Percentiles rank a stretch among this genome's conserved stretches.
These are phyloP conservation scores for Lecanicillium sp. DNA, from an alignment of 2,329 filamentous ascomycete species.

Conservation along the genomic window DNA sequence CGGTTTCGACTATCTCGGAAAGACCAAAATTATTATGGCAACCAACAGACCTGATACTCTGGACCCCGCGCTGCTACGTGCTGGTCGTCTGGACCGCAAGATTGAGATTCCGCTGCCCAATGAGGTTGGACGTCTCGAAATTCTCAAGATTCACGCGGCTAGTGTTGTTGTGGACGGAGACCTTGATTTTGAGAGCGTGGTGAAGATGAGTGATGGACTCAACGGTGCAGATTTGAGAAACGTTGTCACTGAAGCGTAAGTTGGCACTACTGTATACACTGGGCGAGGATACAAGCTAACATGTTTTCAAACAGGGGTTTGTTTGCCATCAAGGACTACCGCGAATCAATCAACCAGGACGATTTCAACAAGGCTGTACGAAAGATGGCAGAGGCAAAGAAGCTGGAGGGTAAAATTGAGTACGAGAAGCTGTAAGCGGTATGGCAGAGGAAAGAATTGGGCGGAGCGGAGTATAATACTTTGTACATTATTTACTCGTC, in stretches of 20 bases:
- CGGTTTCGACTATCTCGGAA: slow-evolving; percentile 97
- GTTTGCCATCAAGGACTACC: slow-evolving; percentile 97
- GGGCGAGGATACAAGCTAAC: not conserved
- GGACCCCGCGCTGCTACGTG: slow-evolving; percentile 84
- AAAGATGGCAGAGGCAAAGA: slow-evolving; percentile 96
- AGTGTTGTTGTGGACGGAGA: slow-evolving; percentile 86
- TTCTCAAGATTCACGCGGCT: slow-evolving; percentile 92
- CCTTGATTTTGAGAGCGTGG: slow-evolving; percentile 96
- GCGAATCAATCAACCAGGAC: slow-evolving; percentile 93
- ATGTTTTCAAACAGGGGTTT: slow-evolving; percentile 60
- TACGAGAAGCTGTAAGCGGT: slow-evolving; percentile 81
- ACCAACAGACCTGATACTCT: slow-evolving; percentile 96
- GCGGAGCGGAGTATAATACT: not conserved
- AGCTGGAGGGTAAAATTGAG: slow-evolving; percentile 94
- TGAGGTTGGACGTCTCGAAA: slow-evolving; percentile 90
- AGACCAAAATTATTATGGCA: slow-evolving; percentile 99
- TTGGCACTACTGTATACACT: slow-evolving; percentile 17
- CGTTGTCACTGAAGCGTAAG: slow-evolving; percentile 96
- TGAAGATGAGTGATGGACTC: slow-evolving; percentile 98
- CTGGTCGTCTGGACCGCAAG: slow-evolving; percentile 90
- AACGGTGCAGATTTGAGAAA: slow-evolving; percentile 97
- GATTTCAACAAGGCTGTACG: slow-evolving; percentile 99
- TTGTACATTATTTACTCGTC: slow-evolving; percentile 8
- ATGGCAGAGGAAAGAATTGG: not conserved
- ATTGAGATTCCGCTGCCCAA: slow-evolving; percentile 97